These are phyloP conservation scores for Rhizopus sp. DNA, from an alignment of 371 early-diverging fungal genomes.

Conservation along the genomic window DNA sequence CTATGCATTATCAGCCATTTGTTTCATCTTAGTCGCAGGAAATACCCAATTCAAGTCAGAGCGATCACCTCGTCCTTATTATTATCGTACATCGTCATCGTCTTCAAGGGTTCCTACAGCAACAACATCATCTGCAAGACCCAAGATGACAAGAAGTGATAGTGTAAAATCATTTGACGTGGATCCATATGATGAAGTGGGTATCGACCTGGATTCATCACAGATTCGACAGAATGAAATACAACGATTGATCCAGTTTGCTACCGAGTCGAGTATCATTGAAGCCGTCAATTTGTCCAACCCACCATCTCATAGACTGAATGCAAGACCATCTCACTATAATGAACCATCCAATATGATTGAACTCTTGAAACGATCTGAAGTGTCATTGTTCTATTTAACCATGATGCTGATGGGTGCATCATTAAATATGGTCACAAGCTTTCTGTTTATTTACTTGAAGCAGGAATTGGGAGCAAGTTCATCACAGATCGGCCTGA, in stretches of 20 bases:
- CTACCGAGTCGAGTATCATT: constrained; percentile 56
- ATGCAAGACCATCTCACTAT: constrained; percentile 7
- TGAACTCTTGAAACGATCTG: constrained; percentile 41
- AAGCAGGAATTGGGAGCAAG: constrained; percentile 52
- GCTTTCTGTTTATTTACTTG: constrained; percentile 50
- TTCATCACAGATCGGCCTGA: constrained; percentile 46
- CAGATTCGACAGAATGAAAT: constrained; percentile 50
- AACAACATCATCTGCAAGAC: neutral
- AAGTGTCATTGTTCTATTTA: constrained; percentile 44
- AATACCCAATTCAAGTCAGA: constrained; percentile 52
- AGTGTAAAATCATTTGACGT: constrained; percentile 35
- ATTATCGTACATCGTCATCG: neutral
- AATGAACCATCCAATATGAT: constrained; percentile 37
- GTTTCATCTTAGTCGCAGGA: constrained; percentile 45
- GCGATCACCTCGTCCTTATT: constrained; percentile 17
- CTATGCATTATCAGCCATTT: constrained; percentile 46
- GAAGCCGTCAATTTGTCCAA: constrained; percentile 54
- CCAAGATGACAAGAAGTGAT: neutral
- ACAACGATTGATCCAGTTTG: constrained; percentile 52
- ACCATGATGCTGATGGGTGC: constrained; percentile 61
- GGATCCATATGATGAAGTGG: constrained; percentile 37
- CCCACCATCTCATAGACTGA: constrained; percentile 43
- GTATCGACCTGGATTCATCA: constrained; percentile 28
- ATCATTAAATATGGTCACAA: constrained; percentile 53
- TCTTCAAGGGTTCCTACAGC: neutral